phyloP scores from a whole-genome alignment of 768 basidiomycete genomes.

The Dacryopinax spathularia region DNA sequence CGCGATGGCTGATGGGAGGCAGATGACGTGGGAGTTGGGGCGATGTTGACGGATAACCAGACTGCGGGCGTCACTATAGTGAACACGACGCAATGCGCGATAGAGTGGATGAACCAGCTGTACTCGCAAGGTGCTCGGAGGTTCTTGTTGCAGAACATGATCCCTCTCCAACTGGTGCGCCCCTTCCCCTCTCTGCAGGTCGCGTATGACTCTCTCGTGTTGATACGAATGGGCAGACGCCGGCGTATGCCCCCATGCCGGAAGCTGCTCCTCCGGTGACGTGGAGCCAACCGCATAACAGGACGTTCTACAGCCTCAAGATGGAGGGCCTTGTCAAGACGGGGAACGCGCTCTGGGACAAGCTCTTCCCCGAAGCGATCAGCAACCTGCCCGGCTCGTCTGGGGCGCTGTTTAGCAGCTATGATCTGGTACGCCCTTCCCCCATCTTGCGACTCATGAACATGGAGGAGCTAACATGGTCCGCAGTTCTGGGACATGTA shows the following conservation, averaged over 20 bases:
- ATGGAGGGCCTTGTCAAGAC: constrained; percentile 40
- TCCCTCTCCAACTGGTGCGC: constrained; percentile 35
- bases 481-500: constrained; percentile 50
- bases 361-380: not conserved
- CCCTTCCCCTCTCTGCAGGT: constrained; percentile 25
- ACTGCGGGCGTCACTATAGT: not conserved
- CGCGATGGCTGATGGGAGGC: not conserved
- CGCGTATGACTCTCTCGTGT: too few relatives aligned
- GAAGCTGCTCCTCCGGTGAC: constrained; percentile 25
- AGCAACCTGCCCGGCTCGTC: not conserved
- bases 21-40: not conserved
- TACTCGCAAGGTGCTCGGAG: not conserved
- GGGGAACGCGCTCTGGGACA: constrained; percentile 32
- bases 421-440: not conserved
- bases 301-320: constrained; percentile 41
- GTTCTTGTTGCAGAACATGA: constrained; percentile 29
- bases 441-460: not conserved
- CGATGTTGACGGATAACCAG: not conserved
- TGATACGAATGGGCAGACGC: not conserved
- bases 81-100: not conserved
- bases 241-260: not conserved
- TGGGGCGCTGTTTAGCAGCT: not conserved
- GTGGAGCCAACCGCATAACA: constrained; percentile 39
- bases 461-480: not conserved
- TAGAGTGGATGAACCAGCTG: not conserved